Evolutionary conservation across 352 stramenopile species (phyloP), one percentile per base, ranked within the genome.

Genomic region (Pythium folliculosum): DNA sequence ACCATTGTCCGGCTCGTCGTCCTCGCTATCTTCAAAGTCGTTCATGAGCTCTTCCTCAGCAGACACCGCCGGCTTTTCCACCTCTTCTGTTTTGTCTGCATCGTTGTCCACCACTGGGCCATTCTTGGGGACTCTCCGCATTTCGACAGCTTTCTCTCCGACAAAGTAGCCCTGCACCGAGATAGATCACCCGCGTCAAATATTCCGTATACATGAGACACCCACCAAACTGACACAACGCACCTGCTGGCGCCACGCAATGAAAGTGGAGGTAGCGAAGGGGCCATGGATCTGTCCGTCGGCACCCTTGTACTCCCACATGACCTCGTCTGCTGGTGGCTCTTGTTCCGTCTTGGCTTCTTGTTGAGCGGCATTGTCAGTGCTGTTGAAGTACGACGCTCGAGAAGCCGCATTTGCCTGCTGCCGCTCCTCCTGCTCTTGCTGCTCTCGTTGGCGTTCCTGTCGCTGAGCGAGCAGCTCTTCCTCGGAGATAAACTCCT

Each of bases 1-100:
- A 7, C 71, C 56, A 16, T 67, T 53, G 59, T 62, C 37, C 9
- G 38, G 38, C 14, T 82, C 76, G 19, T 93, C 84, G 3, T 88
- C 80, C 9, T 91, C 84, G 44, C 82, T 91, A 67, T 95, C 83
- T 54, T 92, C 84, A 70, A 95, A 95, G 77, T 95, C 87, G 56
- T 95, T 88, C 59, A 92, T 70, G 60, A 95, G 71, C 32, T 95
- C 87, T 58, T 94, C 76, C 54, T 91, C 85, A 9, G 81, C 85
- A 19, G 87, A 92, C 21, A 91, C 56, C 44, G 62, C 61, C 22
- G 72, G 27, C 19, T 78, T 70, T 16, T 77, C 77, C 12, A 77
- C 74, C 32, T 75, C 73, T 12, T 69, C 66, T 14, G 63, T 37
- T 10, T 73, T 62, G 0, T 44, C 38, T 14, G 12, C 12, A 44